These are phyloP conservation scores for Puccinia sorghi DNA, from an alignment of 1,284 basidiomycete genomes.

Conservation along the genomic window DNA sequence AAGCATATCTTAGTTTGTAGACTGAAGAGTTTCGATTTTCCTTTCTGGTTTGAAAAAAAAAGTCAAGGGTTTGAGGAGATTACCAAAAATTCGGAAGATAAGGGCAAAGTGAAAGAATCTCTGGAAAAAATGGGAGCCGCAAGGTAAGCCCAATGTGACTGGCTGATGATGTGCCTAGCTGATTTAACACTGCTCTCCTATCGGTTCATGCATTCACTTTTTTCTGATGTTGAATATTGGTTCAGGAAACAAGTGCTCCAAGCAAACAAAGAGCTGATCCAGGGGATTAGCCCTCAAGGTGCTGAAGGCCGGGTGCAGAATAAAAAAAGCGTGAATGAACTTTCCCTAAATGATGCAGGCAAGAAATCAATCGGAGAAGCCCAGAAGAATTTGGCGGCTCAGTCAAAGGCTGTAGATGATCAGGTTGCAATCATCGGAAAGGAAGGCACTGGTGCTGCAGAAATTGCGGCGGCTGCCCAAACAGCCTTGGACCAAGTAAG, in stretches of 20 bases:
- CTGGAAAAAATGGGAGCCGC: conserved; percentile 16
- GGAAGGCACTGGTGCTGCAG: background rate
- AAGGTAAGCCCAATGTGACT: background rate
- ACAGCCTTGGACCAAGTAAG: conserved; percentile 14
- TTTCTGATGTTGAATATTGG: background rate
- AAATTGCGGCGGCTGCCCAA: background rate
- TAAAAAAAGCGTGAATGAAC: background rate
- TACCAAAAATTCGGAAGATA: conserved; percentile 19
- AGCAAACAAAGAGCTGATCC: conserved; percentile 8
- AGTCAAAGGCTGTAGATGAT: conserved; percentile 16
- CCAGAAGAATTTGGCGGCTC: background rate
- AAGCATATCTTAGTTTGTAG: background rate
- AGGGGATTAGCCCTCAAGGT: background rate
- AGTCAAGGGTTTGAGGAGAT: conserved; percentile 22
- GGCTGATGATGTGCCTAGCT: background rate
- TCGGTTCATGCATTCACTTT: background rate
- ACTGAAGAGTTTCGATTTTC: background rate
- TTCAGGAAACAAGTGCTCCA: background rate
- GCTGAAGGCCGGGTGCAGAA: background rate
- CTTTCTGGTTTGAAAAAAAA: background rate
- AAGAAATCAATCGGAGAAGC: conserved; percentile 16
- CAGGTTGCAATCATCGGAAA: conserved; percentile 11
- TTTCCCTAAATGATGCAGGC: background rate
- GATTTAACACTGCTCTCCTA: background rate
- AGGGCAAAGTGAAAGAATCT: conserved; percentile 8